A percentile compares a stretch with the other conserved stretches of the same genome.
These are phyloP conservation scores for Russula sp. DNA, from an alignment of 768 basidiomycete genomes.

Conservation along the genomic window DNA sequence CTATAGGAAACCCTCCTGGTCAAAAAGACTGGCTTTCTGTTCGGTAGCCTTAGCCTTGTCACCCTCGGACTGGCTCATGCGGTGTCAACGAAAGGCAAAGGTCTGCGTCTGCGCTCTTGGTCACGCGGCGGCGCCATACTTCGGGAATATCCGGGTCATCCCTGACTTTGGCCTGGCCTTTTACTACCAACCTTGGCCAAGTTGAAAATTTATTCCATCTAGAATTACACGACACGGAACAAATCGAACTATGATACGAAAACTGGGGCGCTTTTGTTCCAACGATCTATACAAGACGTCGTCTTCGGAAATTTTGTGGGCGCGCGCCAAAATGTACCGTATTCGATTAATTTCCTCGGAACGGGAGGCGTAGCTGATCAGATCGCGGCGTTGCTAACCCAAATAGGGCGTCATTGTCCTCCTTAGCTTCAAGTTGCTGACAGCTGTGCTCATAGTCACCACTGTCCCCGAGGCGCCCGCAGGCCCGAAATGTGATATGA, in stretches of 20 bases:
- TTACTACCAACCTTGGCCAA: not conserved
- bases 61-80: conserved; percentile 25
- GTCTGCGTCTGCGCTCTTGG: not conserved
- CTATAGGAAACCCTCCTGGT: conserved; percentile 30
- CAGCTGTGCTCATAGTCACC: not conserved
- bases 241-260: not conserved
- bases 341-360: conserved; percentile 4
- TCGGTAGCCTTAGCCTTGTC: conserved; percentile 8
- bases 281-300: not conserved
- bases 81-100: not conserved
- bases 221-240: not conserved
- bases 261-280: not conserved
- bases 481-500: not conserved
- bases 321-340: not conserved
- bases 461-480: not conserved
- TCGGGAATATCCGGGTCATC: conserved; percentile 18
- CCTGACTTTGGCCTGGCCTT: not conserved
- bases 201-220: not conserved
- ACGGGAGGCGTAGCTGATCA: not conserved
- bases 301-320: not conserved
- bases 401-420: not conserved
- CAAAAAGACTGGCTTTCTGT: conserved; percentile 20
- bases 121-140: conserved; percentile 9
- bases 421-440: not conserved
- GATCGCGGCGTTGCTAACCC: not conserved